Evolutionary conservation across 495 filamentous ascomycete genomes (phyloP), one percentile per base, ranked within the genome.

Genomic region (Penicillium turbatum): DNA sequence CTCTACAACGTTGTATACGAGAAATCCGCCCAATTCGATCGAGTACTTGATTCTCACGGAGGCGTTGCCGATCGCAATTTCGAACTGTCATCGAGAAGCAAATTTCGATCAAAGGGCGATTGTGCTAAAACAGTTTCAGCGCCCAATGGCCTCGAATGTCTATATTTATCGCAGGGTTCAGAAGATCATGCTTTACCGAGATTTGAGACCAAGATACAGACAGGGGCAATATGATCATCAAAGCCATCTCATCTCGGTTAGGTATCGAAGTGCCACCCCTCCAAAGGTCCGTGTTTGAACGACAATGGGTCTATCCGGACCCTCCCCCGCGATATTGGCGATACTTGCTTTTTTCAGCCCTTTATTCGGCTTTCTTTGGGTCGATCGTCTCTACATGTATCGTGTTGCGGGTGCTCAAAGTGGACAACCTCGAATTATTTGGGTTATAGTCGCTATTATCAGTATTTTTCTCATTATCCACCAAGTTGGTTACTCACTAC

Each of bases 211-310:
- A 24, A 37, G n/a, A 12, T 15, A 37, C 8, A 16, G 35, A 37
- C 32, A 35, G 32, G 32, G 32, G 32, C 32, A 12, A 35, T 13
- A 12, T 35, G 32, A 37, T 37, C 8, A 9, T 42, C 17, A 42
- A 27, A 24, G 44, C 15, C 44, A 48, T 36, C 31, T 48, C 44
- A 48, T 48, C 36, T 48, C 44, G 44, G 31, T 35, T 48, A 2
- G 3, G 12, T 16, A 2, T 36, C 12, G 27, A 30, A 30, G 4
- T 1, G 34, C n/a, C n/a, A 36, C 6, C 34, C 31, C n/a, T 37
- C 35, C n/a, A 37, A 24, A 12, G 19, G 47, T 13, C 46, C 24
- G 46, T 31, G 35, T 38, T 38, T 7, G 40, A 30, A 6, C 11
- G 34, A 37, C 34, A 29, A 17, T 34, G 26, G 27, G 24, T 31